Evolutionary conservation across 2,329 filamentous ascomycete genomes (phyloP).

Genomic region (Myriosclerotinia curreyana): DNA sequence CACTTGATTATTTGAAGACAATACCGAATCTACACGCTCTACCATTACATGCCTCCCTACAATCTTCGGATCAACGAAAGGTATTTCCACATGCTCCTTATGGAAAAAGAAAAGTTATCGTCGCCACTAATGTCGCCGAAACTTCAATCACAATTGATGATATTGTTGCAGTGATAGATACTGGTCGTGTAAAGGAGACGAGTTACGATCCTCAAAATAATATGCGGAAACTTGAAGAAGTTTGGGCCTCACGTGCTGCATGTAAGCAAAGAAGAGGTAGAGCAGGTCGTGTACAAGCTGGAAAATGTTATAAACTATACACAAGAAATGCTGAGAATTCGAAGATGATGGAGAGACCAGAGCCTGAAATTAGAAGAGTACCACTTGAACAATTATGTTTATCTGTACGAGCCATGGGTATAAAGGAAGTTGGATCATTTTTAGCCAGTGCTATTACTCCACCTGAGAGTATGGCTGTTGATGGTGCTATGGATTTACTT

Average conservation of each 20-base stretch:
- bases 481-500: constrained; percentile 76
- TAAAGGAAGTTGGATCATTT: constrained; percentile 76
- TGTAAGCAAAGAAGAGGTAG: constrained; percentile 92
- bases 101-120: constrained; percentile 87
- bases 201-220: constrained; percentile 89
- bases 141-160: constrained; percentile 99
- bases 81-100: constrained; percentile 76
- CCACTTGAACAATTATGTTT: constrained; percentile 92
- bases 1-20: constrained; percentile 64
- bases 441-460: constrained; percentile 84
- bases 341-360: constrained; percentile 83
- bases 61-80: constrained; percentile 80
- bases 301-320: constrained; percentile 93
- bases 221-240: constrained; percentile 91
- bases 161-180: constrained; percentile 93
- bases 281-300: constrained; percentile 87
- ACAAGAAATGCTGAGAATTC: constrained; percentile 76
- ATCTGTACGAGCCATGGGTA: constrained; percentile 92
- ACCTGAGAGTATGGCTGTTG: constrained; percentile 79
- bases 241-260: constrained; percentile 89
- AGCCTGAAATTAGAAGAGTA: constrained; percentile 90
- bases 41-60: constrained; percentile 86
- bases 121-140: constrained; percentile 95
- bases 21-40: constrained; percentile 71
- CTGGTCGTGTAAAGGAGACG: constrained; percentile 92